These are phyloP conservation scores for Gossypium trilobum DNA, from an alignment of 441 rosid genomes.

Conservation along the genomic window DNA sequence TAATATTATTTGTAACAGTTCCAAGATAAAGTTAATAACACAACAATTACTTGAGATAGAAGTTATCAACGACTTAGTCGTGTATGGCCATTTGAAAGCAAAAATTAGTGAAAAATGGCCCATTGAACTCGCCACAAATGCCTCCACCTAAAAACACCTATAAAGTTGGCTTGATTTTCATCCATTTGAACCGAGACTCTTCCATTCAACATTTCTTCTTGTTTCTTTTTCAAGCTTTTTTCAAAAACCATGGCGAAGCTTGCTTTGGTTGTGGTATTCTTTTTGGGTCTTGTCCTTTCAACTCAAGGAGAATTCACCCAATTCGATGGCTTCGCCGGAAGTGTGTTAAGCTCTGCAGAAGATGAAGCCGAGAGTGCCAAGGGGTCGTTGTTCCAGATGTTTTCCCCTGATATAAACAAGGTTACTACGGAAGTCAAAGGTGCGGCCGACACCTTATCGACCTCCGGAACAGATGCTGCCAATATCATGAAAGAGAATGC, in stretches of 20 bases:
- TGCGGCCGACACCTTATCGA: neutral
- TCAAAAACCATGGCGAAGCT: slow-evolving; percentile 19
- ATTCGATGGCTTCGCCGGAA: neutral
- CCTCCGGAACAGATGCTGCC: neutral
- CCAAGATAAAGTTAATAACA: too few species aligned
- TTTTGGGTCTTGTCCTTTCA: slow-evolving; percentile 13
- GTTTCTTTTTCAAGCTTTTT: neutral
- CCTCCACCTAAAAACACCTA: too few species aligned
- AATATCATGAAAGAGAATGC: neutral
- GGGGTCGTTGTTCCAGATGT: neutral
- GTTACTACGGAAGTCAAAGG: neutral
- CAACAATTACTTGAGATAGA: too few species aligned
- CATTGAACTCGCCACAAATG: too few species aligned
- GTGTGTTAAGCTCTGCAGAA: neutral
- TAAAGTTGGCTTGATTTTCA: too few species aligned
- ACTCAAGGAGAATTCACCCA: neutral
- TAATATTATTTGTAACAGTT: too few species aligned
- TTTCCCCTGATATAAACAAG: neutral
- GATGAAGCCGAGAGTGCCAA: neutral
- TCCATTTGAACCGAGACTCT: too few species aligned
- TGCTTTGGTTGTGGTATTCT: slow-evolving; percentile 4
- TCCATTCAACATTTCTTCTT: too few species aligned
- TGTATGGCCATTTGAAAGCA: too few species aligned
- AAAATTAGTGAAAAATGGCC: too few species aligned
- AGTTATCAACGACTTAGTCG: too few species aligned